phyloP scores from a whole-genome alignment of 768 basidiomycete species.

The Leccinum sublutescens region DNA sequence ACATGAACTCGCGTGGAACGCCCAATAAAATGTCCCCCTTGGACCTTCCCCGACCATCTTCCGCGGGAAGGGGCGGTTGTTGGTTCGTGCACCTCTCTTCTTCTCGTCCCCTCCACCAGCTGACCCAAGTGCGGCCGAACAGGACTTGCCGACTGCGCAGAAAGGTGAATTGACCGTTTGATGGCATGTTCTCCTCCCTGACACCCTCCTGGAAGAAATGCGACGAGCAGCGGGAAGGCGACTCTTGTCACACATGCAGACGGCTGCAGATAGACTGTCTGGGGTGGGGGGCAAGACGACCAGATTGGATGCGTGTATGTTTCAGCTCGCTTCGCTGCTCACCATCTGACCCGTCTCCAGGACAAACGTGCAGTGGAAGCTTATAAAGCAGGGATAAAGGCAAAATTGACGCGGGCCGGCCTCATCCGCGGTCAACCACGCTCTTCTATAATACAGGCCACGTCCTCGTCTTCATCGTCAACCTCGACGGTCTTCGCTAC shows the following conservation, averaged over 20 bases:
- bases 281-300: conserved; percentile 81
- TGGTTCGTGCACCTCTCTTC: conserved; percentile 51
- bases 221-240: conserved; percentile 78
- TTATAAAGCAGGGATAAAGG: conserved; percentile 84
- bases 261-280: conserved; percentile 80
- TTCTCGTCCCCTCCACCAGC: background rate
- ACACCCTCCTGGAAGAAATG: conserved; percentile 61
- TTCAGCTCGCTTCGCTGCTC: conserved; percentile 1
- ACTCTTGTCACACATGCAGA: conserved; percentile 79
- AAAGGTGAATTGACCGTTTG: conserved; percentile 50
- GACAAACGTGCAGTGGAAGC: conserved; percentile 80
- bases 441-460: conserved; percentile 46
- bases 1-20: conserved; percentile 34
- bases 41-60: conserved; percentile 51
- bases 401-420: conserved; percentile 71
- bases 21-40: conserved; percentile 43
- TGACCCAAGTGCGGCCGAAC: conserved; percentile 6
- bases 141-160: conserved; percentile 85
- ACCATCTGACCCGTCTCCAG: conserved; percentile 38
- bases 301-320: conserved; percentile 87
- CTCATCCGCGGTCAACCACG: conserved; percentile 83
- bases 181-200: background rate
- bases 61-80: conserved; percentile 72
- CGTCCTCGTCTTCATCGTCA: conserved; percentile 23
- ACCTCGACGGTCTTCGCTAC: conserved; percentile 36